Evolutionary conservation across 2,329 filamentous ascomycete genomes (phyloP), one percentile per base, ranked within the genome.

Genomic region (Fusarium albidum): DNA sequence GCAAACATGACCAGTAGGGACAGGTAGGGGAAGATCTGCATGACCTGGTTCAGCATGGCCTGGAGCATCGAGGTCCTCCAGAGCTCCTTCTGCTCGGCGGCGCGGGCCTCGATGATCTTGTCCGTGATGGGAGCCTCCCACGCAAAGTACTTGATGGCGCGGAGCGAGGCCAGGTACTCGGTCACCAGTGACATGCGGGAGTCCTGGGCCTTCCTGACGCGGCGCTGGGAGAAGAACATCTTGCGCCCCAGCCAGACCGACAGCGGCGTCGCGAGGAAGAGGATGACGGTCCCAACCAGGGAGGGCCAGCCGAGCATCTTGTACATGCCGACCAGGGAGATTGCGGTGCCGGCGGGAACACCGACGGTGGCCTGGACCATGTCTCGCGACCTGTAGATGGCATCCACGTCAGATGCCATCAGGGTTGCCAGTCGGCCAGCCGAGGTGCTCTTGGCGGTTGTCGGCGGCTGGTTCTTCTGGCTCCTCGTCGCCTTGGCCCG

Each of bases 121-220:
- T 77, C 71, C 10, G 78, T 75, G 55, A 83, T 78, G 27, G 79
- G 75, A 14, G 77, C 74, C 63, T 86, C 83, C 83, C 83, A 86
- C 3, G 80, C 80, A 66, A 86, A 85, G 59, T 84, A 85, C 63
- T 86, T 86, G 69, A 86, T 79, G 13, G 80, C 81, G 10, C 80
- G 77, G 49, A 86, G 84, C 8, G 82, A 83, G 21, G 77, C 71
- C 21, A 86, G 73, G 59, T 84, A 85, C 61, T 86, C 83, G 1
- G 82, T 80, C 14, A 85, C 78, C 15, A 82, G 75, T 1, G 82
- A 84, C 47, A 86, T 81, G 21, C 83, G 79, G 13, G 76, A 74
- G 64, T 86, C 83, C 40, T 84, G 83, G 17, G 82, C 79, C 48
- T 77, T 76, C 56, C 82, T 80, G 40, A 83, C 79, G n/a, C 76